Conservation (phyloP, 805 yeast species). For the Tetrapisispora fleetii region DNA sequence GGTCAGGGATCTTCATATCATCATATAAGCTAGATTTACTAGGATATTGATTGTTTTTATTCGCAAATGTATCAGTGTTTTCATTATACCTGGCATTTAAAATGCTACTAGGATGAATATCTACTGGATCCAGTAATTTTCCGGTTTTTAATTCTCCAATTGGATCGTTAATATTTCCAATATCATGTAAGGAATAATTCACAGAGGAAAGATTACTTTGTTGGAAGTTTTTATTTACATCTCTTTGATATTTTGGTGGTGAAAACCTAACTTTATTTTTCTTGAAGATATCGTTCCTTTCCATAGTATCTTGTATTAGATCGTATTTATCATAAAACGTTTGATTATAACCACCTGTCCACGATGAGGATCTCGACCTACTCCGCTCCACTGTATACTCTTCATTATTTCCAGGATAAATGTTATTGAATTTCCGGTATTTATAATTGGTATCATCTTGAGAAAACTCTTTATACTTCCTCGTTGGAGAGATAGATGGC, state of each 20-base stretch:
- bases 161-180: neutral
- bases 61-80: conserved; percentile 20
- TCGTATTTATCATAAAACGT: conserved; percentile 21
- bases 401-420: neutral
- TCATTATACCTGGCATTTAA: conserved; percentile 2
- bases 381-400: neutral
- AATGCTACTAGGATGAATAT: conserved; percentile 4
- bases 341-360: conserved; percentile 15
- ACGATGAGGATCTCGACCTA: conserved; percentile 18
- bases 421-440: neutral
- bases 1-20: conserved; percentile 11
- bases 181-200: neutral
- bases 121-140: conserved; percentile 10
- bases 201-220: neutral
- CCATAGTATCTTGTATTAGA: conserved; percentile 10
- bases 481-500: conserved; percentile 20
- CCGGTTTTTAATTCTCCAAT: conserved; percentile 2
- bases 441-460: conserved; percentile 23
- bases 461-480: conserved; percentile 19
- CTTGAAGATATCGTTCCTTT: neutral
- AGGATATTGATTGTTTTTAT: conserved; percentile 6
- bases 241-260: neutral
- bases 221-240: neutral
- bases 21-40: conserved; percentile 1
- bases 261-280: neutral